These are phyloP conservation scores for Malassezia yamatoensis DNA, from an alignment of 1,284 basidiomycete species.

Conservation along the genomic window DNA sequence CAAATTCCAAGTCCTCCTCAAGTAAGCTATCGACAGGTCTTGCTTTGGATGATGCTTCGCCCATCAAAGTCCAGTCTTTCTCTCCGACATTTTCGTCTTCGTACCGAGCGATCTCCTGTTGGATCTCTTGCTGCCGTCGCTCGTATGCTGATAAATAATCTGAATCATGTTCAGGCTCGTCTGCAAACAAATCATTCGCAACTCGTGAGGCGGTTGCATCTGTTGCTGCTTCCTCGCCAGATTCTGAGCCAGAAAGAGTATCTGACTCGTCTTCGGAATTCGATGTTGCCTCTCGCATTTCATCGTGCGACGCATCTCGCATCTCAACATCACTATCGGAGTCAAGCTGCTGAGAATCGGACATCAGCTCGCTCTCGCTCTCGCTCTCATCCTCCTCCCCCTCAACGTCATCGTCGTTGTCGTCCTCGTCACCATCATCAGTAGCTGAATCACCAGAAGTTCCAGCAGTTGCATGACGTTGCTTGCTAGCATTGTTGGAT, in stretches of 20 bases:
- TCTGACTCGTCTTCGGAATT: neutral
- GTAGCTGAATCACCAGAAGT: no score
- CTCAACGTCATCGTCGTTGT: conserved; percentile 23
- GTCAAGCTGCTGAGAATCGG: conserved; percentile 2
- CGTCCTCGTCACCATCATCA: conserved; percentile 28
- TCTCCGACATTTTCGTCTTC: conserved; percentile 54
- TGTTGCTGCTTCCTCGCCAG: conserved; percentile 11
- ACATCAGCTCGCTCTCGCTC: conserved; percentile 36
- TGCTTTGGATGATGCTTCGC: conserved; percentile 71
- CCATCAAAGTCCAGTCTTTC: conserved; percentile 82
- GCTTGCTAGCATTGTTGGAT: no score
- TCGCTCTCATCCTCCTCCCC: conserved; percentile 37
- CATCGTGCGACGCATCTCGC: neutral
- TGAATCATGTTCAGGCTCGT: conserved; percentile 49
- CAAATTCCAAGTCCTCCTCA: conserved; percentile 90
- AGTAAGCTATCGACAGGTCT: conserved; percentile 85
- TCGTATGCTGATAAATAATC: conserved; percentile 52
- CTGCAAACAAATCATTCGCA: conserved; percentile 54
- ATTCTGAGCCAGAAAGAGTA: neutral
- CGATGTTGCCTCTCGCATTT: neutral
- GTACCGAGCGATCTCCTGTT: conserved; percentile 53
- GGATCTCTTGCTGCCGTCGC: conserved; percentile 51
- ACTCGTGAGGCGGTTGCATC: conserved; percentile 51
- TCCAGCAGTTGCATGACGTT: no score
- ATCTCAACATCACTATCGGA: neutral